Evolutionary conservation across 352 stramenopile species (phyloP).

Genomic region (Phytopythium montanum): DNA sequence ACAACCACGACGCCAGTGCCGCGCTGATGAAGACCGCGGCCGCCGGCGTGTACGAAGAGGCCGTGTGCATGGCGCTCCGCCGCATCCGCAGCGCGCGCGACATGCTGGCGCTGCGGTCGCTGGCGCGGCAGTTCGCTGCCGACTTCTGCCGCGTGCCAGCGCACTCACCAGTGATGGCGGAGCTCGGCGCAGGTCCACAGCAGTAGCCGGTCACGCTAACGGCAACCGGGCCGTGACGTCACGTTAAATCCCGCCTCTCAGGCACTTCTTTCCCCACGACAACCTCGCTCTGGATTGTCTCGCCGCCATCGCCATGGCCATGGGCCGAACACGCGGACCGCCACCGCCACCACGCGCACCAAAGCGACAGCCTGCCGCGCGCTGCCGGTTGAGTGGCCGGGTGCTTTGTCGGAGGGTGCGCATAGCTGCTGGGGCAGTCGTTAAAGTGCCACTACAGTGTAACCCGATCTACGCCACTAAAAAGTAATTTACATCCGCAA

Average conservation of each 20-base stretch:
- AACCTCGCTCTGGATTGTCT: not conserved
- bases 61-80: conserved; percentile 17
- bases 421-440: too few species aligned
- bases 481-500: too few species aligned
- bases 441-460: too few species aligned
- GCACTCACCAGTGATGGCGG: conserved; percentile 1
- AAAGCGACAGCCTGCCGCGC: not conserved
- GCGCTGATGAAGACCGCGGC: not conserved
- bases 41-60: conserved; percentile 15
- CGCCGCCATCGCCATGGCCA: not conserved
- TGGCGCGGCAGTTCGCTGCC: conserved; percentile 25
- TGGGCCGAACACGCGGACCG: too few species aligned
- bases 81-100: conserved; percentile 9
- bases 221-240: conserved; percentile 1
- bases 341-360: not conserved
- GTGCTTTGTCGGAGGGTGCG: too few species aligned
- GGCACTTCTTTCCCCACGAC: not conserved
- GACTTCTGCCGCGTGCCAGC: conserved; percentile 29
- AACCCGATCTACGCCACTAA: too few species aligned
- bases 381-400: not conserved
- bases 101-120: conserved; percentile 22
- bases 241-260: not conserved
- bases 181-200: not conserved
- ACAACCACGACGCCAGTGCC: not conserved
- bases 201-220: not conserved